Conservation (phyloP, 2,329 filamentous ascomycete species). For the Colletotrichum abscissum region DNA sequence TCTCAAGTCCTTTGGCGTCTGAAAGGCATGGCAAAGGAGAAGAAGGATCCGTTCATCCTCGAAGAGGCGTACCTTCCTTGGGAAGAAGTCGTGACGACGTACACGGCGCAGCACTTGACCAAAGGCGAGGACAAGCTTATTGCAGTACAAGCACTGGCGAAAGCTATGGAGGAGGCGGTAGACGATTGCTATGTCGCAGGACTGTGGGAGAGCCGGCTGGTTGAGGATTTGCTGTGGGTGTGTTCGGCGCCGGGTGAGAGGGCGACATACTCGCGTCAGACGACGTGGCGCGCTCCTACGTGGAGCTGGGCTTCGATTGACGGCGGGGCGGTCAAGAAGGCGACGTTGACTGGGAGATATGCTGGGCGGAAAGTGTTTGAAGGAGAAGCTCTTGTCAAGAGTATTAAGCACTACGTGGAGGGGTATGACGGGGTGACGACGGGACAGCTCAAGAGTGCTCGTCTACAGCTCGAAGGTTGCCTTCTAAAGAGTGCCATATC, state of each 20-base stretch:
- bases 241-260: not conserved
- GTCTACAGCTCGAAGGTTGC: not conserved
- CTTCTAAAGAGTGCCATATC: not conserved
- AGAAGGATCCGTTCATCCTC: not conserved
- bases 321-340: not conserved
- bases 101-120: not conserved
- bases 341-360: not conserved
- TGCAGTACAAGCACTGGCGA: not conserved
- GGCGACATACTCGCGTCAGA: not conserved
- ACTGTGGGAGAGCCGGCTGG: not conserved
- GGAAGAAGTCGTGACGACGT: not conserved
- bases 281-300: not conserved
- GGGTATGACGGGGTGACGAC: not conserved
- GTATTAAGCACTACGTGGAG: not conserved
- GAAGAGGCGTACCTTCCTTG: not conserved
- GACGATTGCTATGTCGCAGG: not conserved
- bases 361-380: not conserved
- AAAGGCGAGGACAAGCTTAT: not conserved
- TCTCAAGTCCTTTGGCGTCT: not conserved
- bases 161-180: not conserved
- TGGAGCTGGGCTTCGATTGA: not conserved
- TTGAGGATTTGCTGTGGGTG: not conserved
- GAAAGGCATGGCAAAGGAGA: not conserved
- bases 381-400: not conserved
- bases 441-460: not conserved